phyloP scores from a whole-genome alignment of 805 yeast genomes.

The Yarrowia phangngaensis region DNA sequence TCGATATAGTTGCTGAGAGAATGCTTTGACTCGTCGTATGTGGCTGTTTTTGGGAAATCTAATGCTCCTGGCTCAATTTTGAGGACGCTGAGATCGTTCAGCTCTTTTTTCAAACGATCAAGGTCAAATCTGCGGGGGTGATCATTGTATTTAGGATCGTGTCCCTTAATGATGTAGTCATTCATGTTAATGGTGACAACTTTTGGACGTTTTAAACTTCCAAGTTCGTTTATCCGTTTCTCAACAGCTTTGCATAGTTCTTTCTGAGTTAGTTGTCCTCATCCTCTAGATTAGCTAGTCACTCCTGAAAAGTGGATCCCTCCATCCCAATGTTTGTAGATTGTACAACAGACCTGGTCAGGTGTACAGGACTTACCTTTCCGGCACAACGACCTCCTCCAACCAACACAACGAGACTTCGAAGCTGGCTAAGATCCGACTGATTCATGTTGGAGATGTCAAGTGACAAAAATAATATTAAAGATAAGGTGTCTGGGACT shows the following conservation, averaged over 20 bases:
- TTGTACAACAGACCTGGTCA: too few relatives aligned
- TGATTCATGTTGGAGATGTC: slow-evolving; percentile 9
- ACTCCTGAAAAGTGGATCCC: too few relatives aligned
- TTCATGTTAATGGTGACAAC: slow-evolving; percentile 46
- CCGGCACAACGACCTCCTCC: slow-evolving; percentile 67
- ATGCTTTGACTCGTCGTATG: slow-evolving; percentile 8
- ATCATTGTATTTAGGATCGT: slow-evolving; percentile 20
- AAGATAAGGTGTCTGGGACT: slow-evolving; percentile 15
- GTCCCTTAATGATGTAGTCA: slow-evolving; percentile 36
- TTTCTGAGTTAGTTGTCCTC: slow-evolving; percentile 6
- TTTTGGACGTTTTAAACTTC: slow-evolving; percentile 34
- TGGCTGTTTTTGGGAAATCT: slow-evolving; percentile 3
- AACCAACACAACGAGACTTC: slow-evolving; percentile 44
- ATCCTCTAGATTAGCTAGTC: too few relatives aligned
- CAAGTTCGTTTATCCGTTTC: slow-evolving; percentile 35
- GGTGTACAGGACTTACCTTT: slow-evolving; percentile 37
- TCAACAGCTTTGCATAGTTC: slow-evolving; percentile 38
- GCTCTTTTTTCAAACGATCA: slow-evolving; percentile 32
- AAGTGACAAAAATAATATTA: background rate
- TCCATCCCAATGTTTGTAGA: too few relatives aligned
- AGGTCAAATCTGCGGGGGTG: slow-evolving; percentile 40
- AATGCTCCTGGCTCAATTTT: slow-evolving; percentile 9
- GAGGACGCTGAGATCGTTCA: slow-evolving; percentile 23
- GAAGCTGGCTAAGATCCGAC: slow-evolving; percentile 6
- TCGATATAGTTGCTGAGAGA: slow-evolving; percentile 37